A percentile compares a stretch with the other conserved stretches of the same genome.
Conservation (phyloP, 768 basidiomycete species). For the Pleurotus giganteus region DNA sequence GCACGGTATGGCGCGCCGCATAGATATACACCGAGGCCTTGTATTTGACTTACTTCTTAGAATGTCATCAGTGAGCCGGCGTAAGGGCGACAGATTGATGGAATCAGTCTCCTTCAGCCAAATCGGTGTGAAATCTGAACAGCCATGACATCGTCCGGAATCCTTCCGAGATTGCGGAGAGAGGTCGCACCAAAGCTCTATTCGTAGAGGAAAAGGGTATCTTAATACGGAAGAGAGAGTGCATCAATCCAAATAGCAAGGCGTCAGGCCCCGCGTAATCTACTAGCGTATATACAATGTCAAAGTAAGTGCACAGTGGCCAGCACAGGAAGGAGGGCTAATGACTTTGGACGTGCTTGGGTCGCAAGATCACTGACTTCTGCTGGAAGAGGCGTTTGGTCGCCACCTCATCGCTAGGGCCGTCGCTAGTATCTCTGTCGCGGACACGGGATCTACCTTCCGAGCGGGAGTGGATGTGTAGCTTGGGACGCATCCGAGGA, state of each 20-base stretch:
- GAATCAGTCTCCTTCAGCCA: neutral
- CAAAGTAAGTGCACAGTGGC: too few species aligned
- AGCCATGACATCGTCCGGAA: neutral
- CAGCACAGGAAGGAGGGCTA: neutral
- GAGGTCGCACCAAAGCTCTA: neutral
- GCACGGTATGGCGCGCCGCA: neutral
- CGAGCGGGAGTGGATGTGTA: neutral
- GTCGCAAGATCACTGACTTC: neutral
- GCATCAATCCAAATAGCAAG: too few species aligned
- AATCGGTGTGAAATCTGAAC: neutral
- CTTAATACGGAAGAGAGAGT: too few species aligned
- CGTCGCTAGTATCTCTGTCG: too few species aligned
- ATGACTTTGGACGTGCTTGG: neutral
- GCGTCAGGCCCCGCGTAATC: too few species aligned
- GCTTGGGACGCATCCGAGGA: neutral
- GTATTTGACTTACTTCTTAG: neutral
- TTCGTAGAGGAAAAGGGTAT: too few species aligned
- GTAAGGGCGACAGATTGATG: neutral
- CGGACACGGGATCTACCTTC: neutral
- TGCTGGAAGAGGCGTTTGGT: neutral
- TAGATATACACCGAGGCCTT: neutral
- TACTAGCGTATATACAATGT: too few species aligned
- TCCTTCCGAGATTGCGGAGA: neutral
- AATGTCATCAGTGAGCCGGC: neutral
- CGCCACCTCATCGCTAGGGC: neutral